These are phyloP conservation scores for Xylariales sp. DNA, from an alignment of 2,329 filamentous ascomycete species.

Conservation along the genomic window DNA sequence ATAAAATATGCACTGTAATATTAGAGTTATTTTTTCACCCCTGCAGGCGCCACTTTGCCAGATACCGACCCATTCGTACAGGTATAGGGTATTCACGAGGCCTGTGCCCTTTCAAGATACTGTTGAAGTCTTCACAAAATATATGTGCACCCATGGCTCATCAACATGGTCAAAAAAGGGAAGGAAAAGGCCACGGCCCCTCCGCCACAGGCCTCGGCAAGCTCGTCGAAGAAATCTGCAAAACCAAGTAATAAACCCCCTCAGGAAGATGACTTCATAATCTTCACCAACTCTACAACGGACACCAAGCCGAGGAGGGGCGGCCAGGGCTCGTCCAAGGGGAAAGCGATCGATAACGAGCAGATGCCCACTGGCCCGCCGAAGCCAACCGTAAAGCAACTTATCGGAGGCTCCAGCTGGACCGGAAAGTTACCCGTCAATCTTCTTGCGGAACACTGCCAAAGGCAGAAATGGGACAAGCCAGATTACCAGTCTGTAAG, in stretches of 20 bases:
- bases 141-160: constrained; percentile 42
- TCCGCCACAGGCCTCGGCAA: constrained; percentile 47
- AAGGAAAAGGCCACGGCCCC: constrained; percentile 62
- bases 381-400: constrained; percentile 76
- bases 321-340: constrained; percentile 43
- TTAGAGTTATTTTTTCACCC: constrained; percentile 16
- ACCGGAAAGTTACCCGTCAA: constrained; percentile 97
- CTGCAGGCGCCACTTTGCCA: constrained; percentile 22
- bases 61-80: neutral
- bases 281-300: constrained; percentile 69
- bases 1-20: neutral
- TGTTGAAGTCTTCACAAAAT: neutral
- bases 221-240: constrained; percentile 50
- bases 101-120: constrained; percentile 12
- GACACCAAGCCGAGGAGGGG: constrained; percentile 60
- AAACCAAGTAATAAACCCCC: constrained; percentile 48
- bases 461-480: constrained; percentile 94
- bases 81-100: neutral
- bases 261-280: constrained; percentile 64
- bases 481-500: constrained; percentile 87
- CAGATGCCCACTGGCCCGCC: constrained; percentile 58
- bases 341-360: constrained; percentile 46
- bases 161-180: constrained; percentile 63
- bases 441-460: constrained; percentile 91
- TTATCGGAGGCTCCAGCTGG: constrained; percentile 96